Conservation (phyloP, 768 basidiomycete genomes). For the Macrolepiota albuminosa region DNA sequence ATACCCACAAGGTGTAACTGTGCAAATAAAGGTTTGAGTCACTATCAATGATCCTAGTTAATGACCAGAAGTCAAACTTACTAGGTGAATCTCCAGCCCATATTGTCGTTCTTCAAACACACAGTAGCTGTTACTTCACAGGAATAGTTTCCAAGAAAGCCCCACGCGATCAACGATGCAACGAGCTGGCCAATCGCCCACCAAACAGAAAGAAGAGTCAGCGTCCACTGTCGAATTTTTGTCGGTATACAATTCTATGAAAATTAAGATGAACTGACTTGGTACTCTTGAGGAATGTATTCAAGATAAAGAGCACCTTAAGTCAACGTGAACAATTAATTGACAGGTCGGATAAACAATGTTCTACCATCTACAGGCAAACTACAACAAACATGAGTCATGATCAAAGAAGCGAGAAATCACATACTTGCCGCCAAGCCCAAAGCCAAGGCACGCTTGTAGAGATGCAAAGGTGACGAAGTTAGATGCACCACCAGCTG, state of each 20-base stretch:
- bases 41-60: not conserved
- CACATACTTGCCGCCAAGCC: conserved; percentile 47
- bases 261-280: conserved; percentile 20
- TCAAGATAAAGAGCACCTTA: conserved; percentile 42
- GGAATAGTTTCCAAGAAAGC: conserved; percentile 51
- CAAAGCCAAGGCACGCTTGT: conserved; percentile 43
- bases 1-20: conserved; percentile 37
- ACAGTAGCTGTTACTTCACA: conserved; percentile 31
- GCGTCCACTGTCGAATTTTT: conserved; percentile 35
- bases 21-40: not conserved
- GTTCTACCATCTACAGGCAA: conserved; percentile 41
- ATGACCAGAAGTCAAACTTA: conserved; percentile 20
- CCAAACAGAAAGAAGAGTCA: conserved; percentile 50
- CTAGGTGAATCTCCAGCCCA: conserved; percentile 59
- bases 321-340: not conserved
- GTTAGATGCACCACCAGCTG: conserved; percentile 40
- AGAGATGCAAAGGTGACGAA: conserved; percentile 43
- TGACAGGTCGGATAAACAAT: not conserved
- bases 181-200: conserved; percentile 49
- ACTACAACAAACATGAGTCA: conserved; percentile 16
- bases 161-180: conserved; percentile 50
- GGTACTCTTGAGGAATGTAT: conserved; percentile 38
- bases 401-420: not conserved
- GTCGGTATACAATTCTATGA: not conserved
- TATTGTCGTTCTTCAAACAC: conserved; percentile 45